A percentile compares a stretch with the other conserved stretches of the same genome.
These are phyloP conservation scores for Cornus suecica DNA, from an alignment of 148 eudicot genomes.

Conservation along the genomic window DNA sequence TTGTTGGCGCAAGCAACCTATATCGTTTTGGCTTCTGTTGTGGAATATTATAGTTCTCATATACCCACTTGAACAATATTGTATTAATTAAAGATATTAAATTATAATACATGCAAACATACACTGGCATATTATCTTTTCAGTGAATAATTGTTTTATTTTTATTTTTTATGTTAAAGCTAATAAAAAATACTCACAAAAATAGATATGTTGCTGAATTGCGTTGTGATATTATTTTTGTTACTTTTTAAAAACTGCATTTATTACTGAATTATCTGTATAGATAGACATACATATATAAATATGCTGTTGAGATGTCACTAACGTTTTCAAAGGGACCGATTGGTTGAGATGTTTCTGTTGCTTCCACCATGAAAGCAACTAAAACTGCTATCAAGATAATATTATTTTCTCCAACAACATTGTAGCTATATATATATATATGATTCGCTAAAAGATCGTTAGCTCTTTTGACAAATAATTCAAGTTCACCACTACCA, in stretches of 20 bases:
- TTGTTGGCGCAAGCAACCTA: background rate
- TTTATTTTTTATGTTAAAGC: background rate
- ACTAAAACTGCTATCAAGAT: background rate
- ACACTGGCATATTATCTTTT: background rate
- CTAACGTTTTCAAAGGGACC: background rate
- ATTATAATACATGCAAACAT: background rate
- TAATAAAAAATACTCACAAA: background rate
- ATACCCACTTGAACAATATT: background rate
- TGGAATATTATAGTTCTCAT: background rate
- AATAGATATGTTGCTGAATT: background rate
- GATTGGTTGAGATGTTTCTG: background rate
- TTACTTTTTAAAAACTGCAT: background rate
- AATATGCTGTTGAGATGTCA: too few relatives aligned
- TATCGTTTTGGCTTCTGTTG: conserved; percentile 2
- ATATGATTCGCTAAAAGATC: too few relatives aligned
- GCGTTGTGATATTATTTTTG: background rate
- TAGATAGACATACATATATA: too few relatives aligned
- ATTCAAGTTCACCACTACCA: too few relatives aligned
- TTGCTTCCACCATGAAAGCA: background rate
- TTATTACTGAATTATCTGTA: too few relatives aligned
- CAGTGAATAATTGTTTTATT: background rate
- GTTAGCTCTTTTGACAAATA: too few relatives aligned
- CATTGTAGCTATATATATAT: too few relatives aligned
- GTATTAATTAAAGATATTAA: background rate
- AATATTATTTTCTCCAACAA: too few relatives aligned